Evolutionary conservation across 352 stramenopile species (phyloP).

Genomic region (Pythium brassicae): DNA sequence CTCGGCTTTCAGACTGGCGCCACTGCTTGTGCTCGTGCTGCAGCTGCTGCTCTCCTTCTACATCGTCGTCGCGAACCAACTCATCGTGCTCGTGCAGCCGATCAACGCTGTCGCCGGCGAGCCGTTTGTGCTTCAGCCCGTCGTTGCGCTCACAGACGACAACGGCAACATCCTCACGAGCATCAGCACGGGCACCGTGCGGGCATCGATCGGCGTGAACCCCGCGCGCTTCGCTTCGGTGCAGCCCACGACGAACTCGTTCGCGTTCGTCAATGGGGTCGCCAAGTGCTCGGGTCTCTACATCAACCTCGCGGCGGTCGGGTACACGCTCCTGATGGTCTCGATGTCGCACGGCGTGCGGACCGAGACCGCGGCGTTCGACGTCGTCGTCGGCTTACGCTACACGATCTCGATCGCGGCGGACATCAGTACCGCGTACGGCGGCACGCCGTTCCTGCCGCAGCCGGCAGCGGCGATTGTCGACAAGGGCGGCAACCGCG

Average conservation of each 20-base stretch:
- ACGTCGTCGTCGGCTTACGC: slow-evolving; percentile 57
- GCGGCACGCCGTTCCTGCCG: slow-evolving; percentile 68
- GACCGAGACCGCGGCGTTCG: slow-evolving; percentile 65
- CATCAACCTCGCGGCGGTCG: slow-evolving; percentile 55
- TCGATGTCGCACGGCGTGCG: slow-evolving; percentile 65
- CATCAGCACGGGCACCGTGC: slow-evolving; percentile 49
- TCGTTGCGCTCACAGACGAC: slow-evolving; percentile 72
- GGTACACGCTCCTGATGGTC: slow-evolving; percentile 66
- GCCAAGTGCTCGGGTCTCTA: slow-evolving; percentile 66
- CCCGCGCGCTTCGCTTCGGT: slow-evolving; percentile 49
- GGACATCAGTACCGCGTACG: slow-evolving; percentile 76
- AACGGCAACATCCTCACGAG: slow-evolving; percentile 68
- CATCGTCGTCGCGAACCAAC: slow-evolving; percentile 23
- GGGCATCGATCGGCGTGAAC: slow-evolving; percentile 47
- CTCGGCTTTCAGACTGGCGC: neutral
- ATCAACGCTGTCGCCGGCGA: slow-evolving; percentile 60
- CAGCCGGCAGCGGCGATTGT: slow-evolving; percentile 76
- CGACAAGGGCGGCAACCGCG: slow-evolving; percentile 71
- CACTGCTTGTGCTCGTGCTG: slow-evolving; percentile 3
- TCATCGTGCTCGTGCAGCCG: slow-evolving; percentile 69
- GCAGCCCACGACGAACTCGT: slow-evolving; percentile 35
- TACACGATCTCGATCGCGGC: slow-evolving; percentile 60
- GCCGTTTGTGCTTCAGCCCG: slow-evolving; percentile 48
- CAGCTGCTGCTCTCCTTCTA: neutral
- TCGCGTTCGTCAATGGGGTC: slow-evolving; percentile 74